Base-by-base conservation (phyloP, 1,139 yeast species). In the Candida labiduridarum region DNA sequence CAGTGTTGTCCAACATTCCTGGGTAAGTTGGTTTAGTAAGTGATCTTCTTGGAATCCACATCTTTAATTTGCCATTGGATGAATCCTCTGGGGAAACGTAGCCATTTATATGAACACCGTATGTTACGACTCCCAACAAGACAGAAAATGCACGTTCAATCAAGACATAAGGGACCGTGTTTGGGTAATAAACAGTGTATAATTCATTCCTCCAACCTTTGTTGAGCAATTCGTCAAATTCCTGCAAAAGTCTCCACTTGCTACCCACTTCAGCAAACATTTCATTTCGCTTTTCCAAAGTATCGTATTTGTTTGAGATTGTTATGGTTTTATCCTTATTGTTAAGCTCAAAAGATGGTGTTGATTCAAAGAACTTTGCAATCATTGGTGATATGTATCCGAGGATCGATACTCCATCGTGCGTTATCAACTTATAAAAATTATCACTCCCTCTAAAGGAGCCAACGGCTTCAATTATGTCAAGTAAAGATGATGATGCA, bases 11-110 rank as follows among this genome's bases (percentile, higher is more conserved):
- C 42, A 91, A 77, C 89, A 83, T 87, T 0, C 89, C 87, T 0
- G 99, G 98, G 69, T 83, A 91, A 0, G 98, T 94, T 15, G 88
- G 86, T 63, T 94, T 94, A 1, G 83, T 77, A 12, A 72, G 64
- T 0, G 97, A 80, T 56, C 99, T 74, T 54, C 89, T 73, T 0
- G 99, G 97, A 5, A 92, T 78, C 98, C 98, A 94, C 50, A 94
- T 61, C 59, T 82, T 80, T 43, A 84, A 60, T 40, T 76, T 74
- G 0, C 78, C 79, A 19, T 74, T 65, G 11, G 74, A 67, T 2
- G 71, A 52, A 18, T 59, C 60, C 0, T 58, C 49, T 0, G 71
- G 64, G 0, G 84, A 79, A 0, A 87, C 74, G 58, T 82, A 94
- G 0, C 97, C 98, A 56, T 82, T 87, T 43, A 91, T 76, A 65